Evolutionary conservation across 208 protist genomes (phyloP).

Genomic region (Leishmania guyanensis): DNA sequence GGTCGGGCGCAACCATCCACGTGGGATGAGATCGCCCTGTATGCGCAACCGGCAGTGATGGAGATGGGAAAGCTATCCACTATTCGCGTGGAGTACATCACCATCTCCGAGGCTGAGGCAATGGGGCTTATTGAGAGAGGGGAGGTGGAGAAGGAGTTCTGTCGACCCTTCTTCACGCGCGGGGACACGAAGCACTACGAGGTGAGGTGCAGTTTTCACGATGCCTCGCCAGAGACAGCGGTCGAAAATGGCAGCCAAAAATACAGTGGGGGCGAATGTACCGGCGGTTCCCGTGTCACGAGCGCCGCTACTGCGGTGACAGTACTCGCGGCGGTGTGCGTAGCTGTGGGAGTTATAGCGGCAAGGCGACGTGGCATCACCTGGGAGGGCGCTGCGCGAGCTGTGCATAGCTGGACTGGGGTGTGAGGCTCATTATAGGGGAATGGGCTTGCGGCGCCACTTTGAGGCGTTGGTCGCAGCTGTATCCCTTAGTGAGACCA

Average conservation of each 20-base stretch:
- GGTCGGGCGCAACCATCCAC: slow-evolving; percentile 17
- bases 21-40: slow-evolving; percentile 39
- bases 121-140: slow-evolving; percentile 17
- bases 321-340: background rate
- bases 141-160: slow-evolving; percentile 39
- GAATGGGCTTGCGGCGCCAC: background rate
- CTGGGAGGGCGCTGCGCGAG: background rate
- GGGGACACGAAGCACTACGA: slow-evolving; percentile 37
- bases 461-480: background rate
- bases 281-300: background rate
- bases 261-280: background rate
- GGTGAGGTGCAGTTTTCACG: slow-evolving; percentile 30
- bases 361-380: slow-evolving; percentile 2
- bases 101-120: slow-evolving; percentile 33
- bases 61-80: slow-evolving; percentile 41
- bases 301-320: slow-evolving; percentile 1
- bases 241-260: slow-evolving; percentile 9
- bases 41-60: slow-evolving; percentile 34
- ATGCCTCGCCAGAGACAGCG: background rate
- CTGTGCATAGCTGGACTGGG: slow-evolving; percentile 8
- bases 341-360: slow-evolving; percentile 3
- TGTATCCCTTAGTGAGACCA: background rate
- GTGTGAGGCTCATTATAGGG: background rate
- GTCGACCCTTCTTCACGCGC: slow-evolving; percentile 42
- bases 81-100: slow-evolving; percentile 60